phyloP scores from a whole-genome alignment of 1,284 basidiomycete genomes.

The Ceratobasidium papillatum region DNA sequence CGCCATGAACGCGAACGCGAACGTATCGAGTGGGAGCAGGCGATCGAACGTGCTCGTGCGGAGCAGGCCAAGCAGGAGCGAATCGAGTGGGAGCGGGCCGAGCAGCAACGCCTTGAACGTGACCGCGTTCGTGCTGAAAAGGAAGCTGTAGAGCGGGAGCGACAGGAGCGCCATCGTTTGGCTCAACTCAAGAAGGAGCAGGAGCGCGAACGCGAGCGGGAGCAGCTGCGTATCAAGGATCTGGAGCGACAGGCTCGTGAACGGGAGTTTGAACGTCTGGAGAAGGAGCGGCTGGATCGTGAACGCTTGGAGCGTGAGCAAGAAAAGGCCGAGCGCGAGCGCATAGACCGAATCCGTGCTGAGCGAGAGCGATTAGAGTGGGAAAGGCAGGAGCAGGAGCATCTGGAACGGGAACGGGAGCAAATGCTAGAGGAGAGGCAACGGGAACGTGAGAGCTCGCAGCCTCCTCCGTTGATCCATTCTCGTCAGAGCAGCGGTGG shows the following conservation, averaged over 20 bases:
- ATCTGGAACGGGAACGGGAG: conserved; percentile 11
- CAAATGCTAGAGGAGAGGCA: conserved; percentile 13
- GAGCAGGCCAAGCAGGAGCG: conserved; percentile 24
- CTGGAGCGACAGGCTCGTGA: conserved; percentile 32
- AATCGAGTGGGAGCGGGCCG: not conserved
- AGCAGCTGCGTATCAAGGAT: conserved; percentile 12
- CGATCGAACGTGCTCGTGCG: not conserved
- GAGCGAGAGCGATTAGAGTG: conserved; percentile 14
- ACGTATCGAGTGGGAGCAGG: conserved; percentile 8
- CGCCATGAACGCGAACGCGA: conserved; percentile 29
- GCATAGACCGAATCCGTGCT: conserved; percentile 2
- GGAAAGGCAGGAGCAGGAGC: conserved; percentile 3
- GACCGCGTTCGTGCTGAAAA: conserved; percentile 4
- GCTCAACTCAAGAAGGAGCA: conserved; percentile 15
- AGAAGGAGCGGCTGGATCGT: conserved; percentile 31
- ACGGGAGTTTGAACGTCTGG: conserved; percentile 23
- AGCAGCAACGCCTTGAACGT: conserved; percentile 10
- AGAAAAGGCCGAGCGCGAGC: conserved; percentile 21
- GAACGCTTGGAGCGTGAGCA: conserved; percentile 28
- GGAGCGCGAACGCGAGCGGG: conserved; percentile 32
- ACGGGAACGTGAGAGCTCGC: conserved; percentile 5
- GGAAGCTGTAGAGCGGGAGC: conserved; percentile 21
- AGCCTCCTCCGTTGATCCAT: conserved; percentile 17
- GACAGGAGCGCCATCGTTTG: not conserved
- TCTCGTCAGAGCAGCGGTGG: conserved; percentile 2